Base-by-base conservation (phyloP, 805 yeast genomes). In the Debaryomyces hansenii region DNA sequence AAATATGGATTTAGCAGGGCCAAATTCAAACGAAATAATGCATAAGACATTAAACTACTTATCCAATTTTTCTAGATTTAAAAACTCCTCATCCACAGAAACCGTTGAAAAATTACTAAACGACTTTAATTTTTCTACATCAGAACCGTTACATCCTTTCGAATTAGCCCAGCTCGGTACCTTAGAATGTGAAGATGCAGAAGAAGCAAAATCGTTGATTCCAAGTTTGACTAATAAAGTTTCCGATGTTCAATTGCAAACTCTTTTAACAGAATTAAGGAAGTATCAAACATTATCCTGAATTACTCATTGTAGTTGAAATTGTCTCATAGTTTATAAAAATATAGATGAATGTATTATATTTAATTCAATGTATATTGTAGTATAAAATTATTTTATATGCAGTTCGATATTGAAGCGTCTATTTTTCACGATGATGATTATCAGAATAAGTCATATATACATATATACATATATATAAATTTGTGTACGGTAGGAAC, bases 131-230 rank as follows among this genome's bases (percentile, higher is more conserved):
- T 46, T 52, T 18, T 56, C 53, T 44, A 84, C 82, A 21, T 42
- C 65, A 1, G 71, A 72, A 49, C 74, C 76, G 12, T 69, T 94
- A 57, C 99, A 94, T 72, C 98, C 99, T 1, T 94, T 94, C 65
- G 99, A 94, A 69, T 75, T 89, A 45, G 96, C 98, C 1, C 98
- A 94, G 67, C 72, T 86, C 50, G 92, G 95, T 0, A 88, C 96
- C 3, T 75, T 92, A 51, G 87, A 94, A 27, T 91, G 97, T 68
- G 99, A 92, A 61, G 97, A 92, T 52, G 90, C 96, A 5, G 99
- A 88, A 61, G 99, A 94, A 72, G 98, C 98, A 32, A 89, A 89
- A 68, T 88, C 97, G 14, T 75, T 94, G 59, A 85, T 94, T 48
- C 97, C 99, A 40, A 87, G 96, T 66, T 76, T 94, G 60, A 78